Conservation (phyloP, 2,329 filamentous ascomycete genomes). For the Camillea tinctor region DNA sequence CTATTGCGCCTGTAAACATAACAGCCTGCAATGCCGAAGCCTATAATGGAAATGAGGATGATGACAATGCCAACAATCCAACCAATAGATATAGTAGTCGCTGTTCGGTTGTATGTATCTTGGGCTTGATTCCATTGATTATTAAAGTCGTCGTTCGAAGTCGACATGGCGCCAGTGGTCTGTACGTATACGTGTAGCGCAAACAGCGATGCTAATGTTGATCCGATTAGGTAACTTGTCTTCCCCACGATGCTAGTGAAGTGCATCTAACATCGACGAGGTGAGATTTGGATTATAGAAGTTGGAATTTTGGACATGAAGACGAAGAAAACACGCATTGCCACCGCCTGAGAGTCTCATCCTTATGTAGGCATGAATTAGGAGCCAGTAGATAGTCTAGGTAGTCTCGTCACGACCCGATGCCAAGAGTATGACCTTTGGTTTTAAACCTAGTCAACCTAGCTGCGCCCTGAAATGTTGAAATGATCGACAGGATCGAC, state of each 20-base stretch:
- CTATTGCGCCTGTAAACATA: conserved; percentile 4
- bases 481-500: background rate
- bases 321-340: too few species aligned
- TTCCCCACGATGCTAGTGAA: background rate
- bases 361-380: too few species aligned
- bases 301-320: background rate
- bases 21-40: background rate
- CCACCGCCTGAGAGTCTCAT: too few species aligned
- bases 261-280: background rate
- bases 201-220: background rate
- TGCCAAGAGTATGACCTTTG: background rate
- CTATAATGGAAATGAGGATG: background rate
- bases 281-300: background rate
- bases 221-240: background rate
- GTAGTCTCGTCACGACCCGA: background rate
- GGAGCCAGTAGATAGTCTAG: too few species aligned
- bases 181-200: background rate
- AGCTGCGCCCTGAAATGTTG: background rate
- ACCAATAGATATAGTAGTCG: conserved; percentile 6
- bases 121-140: background rate
- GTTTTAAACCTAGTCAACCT: background rate
- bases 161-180: background rate
- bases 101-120: conserved; percentile 2
- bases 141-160: background rate
- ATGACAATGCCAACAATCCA: conserved; percentile 17